These are phyloP conservation scores for Gossypium australe DNA, from an alignment of 345 rosid genomes.

Conservation along the genomic window DNA sequence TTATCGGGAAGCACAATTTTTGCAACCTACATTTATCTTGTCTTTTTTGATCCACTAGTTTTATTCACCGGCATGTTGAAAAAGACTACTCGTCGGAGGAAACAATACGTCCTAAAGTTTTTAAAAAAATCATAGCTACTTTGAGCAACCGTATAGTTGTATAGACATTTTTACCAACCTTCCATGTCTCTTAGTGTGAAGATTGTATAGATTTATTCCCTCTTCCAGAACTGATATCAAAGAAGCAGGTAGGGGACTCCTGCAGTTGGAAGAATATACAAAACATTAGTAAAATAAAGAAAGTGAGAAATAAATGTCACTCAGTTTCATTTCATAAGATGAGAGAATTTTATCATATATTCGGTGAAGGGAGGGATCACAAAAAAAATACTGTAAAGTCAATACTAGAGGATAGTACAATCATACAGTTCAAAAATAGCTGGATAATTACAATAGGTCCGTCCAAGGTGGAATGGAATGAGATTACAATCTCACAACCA, in stretches of 20 bases:
- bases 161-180: slow-evolving; percentile 42
- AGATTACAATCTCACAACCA: background rate
- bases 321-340: background rate
- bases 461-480: background rate
- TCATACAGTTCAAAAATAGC: background rate
- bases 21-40: background rate
- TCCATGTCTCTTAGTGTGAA: slow-evolving; percentile 69
- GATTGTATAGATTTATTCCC: slow-evolving; percentile 72
- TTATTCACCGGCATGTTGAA: background rate
- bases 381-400: background rate
- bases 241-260: slow-evolving; percentile 71
- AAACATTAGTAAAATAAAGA: background rate
- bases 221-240: slow-evolving; percentile 67
- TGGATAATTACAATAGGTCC: background rate
- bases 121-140: background rate
- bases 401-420: background rate
- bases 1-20: background rate
- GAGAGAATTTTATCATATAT: background rate
- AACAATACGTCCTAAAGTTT: background rate
- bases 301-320: background rate
- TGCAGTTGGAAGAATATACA: slow-evolving; percentile 27
- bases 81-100: background rate
- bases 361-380: background rate
- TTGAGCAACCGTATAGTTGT: background rate
- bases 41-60: background rate